Evolutionary conservation across 441 rosid species (phyloP).

Genomic region (Hypseocharis bilobata): DNA sequence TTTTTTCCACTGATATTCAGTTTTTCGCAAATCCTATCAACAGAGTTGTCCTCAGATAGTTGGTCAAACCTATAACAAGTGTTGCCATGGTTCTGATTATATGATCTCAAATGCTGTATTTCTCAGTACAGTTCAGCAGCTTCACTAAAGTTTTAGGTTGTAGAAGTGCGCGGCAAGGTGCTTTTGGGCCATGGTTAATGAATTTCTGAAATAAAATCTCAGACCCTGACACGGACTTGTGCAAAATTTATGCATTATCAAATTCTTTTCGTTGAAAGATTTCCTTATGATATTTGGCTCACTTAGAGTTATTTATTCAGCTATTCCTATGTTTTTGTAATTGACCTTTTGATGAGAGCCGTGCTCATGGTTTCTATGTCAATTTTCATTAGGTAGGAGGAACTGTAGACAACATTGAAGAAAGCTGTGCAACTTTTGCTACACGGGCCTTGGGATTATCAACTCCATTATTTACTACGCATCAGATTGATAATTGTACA

Average conservation of each 20-base stretch:
- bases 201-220: too few species aligned
- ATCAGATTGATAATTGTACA: slow-evolving; percentile 89
- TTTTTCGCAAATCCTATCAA: too few species aligned
- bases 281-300: background rate
- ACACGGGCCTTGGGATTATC: slow-evolving; percentile 59
- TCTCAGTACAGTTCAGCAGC: too few species aligned
- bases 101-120: too few species aligned
- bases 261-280: background rate
- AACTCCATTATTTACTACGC: slow-evolving; percentile 61
- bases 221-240: background rate
- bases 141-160: background rate
- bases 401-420: slow-evolving; percentile 77
- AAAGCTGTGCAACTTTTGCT: slow-evolving; percentile 75
- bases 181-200: background rate
- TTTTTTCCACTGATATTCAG: too few species aligned
- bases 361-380: background rate
- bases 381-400: slow-evolving; percentile 61
- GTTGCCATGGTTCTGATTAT: too few species aligned
- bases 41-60: too few species aligned
- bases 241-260: background rate
- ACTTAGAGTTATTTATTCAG: background rate
- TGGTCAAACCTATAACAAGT: too few species aligned
- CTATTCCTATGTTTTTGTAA: background rate
- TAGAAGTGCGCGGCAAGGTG: background rate
- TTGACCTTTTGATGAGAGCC: background rate